Percentiles rank a stretch among this genome's conserved stretches.
Conservation (phyloP, 2,329 filamentous ascomycete species). For the Lasiodiplodia sp. region DNA sequence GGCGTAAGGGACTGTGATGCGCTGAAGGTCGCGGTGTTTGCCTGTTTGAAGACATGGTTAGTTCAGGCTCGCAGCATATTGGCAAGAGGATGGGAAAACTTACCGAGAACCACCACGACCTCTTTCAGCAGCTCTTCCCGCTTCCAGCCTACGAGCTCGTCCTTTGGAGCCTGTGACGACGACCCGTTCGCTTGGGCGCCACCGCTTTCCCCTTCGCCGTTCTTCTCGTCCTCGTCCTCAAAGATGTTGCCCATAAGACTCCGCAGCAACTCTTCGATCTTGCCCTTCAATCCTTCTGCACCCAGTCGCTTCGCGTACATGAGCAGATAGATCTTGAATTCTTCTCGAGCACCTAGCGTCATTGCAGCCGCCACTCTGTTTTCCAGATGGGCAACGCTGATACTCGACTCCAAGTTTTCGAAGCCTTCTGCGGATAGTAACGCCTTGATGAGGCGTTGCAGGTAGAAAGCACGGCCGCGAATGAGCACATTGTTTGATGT, state of each 20-base stretch:
- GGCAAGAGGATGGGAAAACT: constrained; percentile 43
- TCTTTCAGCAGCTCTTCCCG: constrained; percentile 86
- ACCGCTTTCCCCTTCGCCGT: constrained; percentile 47
- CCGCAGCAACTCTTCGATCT: constrained; percentile 91
- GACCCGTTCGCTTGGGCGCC: not conserved
- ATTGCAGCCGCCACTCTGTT: constrained; percentile 91
- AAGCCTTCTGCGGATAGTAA: constrained; percentile 88
- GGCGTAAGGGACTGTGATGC: constrained; percentile 94
- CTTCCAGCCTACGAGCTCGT: constrained; percentile 89
- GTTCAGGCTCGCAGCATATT: constrained; percentile 28
- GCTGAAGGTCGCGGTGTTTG: constrained; percentile 93
- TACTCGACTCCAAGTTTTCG: constrained; percentile 87
- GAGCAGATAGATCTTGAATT: constrained; percentile 92
- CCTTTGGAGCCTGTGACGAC: constrained; percentile 60
- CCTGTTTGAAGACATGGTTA: constrained; percentile 62
- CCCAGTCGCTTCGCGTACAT: constrained; percentile 98
- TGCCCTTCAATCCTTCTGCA: constrained; percentile 82
- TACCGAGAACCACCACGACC: constrained; percentile 91
- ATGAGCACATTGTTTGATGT: constrained; percentile 92
- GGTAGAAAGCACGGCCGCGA: constrained; percentile 87
- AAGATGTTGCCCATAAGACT: constrained; percentile 77
- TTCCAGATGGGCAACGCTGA: constrained; percentile 93
- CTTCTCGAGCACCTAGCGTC: constrained; percentile 83
- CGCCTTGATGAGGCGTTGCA: constrained; percentile 90
- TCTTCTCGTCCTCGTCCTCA: constrained; percentile 57